Conservation (phyloP, 1,284 basidiomycete species). For the Inonotus hispidus region DNA sequence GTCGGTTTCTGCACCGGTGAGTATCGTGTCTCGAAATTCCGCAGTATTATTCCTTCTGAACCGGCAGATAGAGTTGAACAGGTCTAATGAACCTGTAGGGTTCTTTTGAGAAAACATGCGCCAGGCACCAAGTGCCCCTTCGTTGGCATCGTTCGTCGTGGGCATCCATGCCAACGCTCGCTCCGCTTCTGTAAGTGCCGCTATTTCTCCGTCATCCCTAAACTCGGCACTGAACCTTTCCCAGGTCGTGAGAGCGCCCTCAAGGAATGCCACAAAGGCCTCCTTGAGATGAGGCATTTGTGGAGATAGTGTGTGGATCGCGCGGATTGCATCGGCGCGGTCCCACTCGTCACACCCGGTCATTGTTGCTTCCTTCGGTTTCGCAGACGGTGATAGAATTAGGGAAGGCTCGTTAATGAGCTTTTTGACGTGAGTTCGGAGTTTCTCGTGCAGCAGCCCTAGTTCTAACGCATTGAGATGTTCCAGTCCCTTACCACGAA, state of each 20-base stretch:
- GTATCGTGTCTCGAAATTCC: neutral
- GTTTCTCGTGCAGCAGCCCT: constrained; percentile 9
- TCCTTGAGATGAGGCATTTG: neutral
- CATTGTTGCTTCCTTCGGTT: neutral
- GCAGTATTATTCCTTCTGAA: neutral
- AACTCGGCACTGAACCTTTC: neutral
- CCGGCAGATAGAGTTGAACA: neutral
- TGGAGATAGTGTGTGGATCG: neutral
- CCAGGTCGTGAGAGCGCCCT: neutral
- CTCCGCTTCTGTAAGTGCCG: neutral
- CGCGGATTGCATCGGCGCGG: neutral
- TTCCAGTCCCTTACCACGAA: neutral
- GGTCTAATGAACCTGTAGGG: neutral
- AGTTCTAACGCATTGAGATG: constrained; percentile 9
- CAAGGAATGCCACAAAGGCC: neutral
- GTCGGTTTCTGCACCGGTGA: neutral
- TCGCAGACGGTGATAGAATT: neutral
- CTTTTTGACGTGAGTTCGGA: constrained; percentile 5
- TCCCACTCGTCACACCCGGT: neutral
- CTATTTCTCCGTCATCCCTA: neutral
- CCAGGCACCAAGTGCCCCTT: neutral
- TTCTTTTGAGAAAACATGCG: neutral
- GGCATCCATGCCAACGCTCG: neutral
- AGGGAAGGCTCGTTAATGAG: constrained; percentile 12
- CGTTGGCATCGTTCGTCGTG: constrained; percentile 9